Base-by-base conservation (phyloP, 2,329 filamentous ascomycete species). In the Acarospora socialis region DNA sequence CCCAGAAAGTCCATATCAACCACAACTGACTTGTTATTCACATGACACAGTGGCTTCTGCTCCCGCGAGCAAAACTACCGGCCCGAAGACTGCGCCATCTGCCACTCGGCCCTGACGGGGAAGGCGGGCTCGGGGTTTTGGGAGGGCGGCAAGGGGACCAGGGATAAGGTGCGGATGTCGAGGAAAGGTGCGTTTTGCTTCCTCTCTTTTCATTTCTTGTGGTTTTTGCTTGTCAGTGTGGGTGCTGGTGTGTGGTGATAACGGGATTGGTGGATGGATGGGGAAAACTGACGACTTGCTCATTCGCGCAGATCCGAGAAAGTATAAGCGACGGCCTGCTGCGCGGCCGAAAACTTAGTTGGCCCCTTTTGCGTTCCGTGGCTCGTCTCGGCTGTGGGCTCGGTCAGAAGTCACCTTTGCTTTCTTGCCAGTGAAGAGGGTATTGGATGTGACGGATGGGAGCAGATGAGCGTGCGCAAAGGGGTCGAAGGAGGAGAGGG, bases 121-220 rank as follows among this genome's bases (percentile, higher is more conserved):
- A 76, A 72, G 47, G 70, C 70, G 3, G 60, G 61, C 5, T 61
- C 60, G 25, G 82, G 82, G 0, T 92, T 84, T 55, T 92, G 82
- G 82, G 82, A 92, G 59, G 82, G 82, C 7, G 82, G 82, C 2
- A 82, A 79, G 51, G 80, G 80, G 2, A 86, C 80, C n/a, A 62
- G 81, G 38, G 78, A 84, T 49, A 70, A 64, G 52, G 58, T 56
- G 19, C 57, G 66, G 46, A 86, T 86, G 81, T 80, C 73, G 46
- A 65, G 74, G 37, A 83, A 82, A 55, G 61, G 60, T 61, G 50
- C 25, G 49, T 39, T 36, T 14, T 19, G 15, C 10, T 6, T 16
- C 21, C 28, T 26, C n/a, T n/a, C 14, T n/a, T 17, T 4, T 26
- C 9, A 22, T n/a, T 28, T 8, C 21, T 22, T 7, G 7, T 7